phyloP scores from a whole-genome alignment of 2,329 filamentous ascomycete species.

The Pseudofabraea citricarpa region DNA sequence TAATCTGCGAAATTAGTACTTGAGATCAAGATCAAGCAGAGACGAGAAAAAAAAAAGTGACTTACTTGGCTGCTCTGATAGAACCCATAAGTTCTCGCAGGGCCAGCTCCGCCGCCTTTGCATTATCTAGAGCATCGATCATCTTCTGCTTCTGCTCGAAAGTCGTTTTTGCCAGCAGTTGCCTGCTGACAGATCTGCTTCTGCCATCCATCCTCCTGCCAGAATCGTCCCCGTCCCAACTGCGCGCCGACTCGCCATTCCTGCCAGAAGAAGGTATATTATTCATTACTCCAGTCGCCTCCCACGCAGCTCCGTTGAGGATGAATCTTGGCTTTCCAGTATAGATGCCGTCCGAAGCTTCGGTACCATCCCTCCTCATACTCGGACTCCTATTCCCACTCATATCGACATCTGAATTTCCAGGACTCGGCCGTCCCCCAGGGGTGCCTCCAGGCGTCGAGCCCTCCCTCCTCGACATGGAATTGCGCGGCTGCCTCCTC shows the following conservation, averaged over 20 bases:
- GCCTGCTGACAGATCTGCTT: slow-evolving; percentile 40
- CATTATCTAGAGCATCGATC: slow-evolving; percentile 71
- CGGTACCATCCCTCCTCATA: slow-evolving; percentile 14
- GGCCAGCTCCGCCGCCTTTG: slow-evolving; percentile 77
- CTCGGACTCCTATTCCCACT: slow-evolving; percentile 24
- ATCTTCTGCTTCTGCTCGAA: slow-evolving; percentile 60
- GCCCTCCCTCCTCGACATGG: slow-evolving; percentile 45
- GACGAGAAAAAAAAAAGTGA: slow-evolving; percentile 8
- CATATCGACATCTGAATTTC: slow-evolving; percentile 25
- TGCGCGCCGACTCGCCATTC: slow-evolving; percentile 38
- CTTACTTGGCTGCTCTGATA: slow-evolving; percentile 77
- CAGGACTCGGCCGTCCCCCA: slow-evolving; percentile 30
- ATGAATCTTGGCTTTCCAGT: slow-evolving; percentile 21
- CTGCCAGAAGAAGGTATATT: slow-evolving; percentile 54
- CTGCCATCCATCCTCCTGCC: slow-evolving; percentile 26
- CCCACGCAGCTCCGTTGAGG: slow-evolving; percentile 57
- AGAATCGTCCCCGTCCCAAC: slow-evolving; percentile 29
- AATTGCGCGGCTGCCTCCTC: slow-evolving; percentile 71
- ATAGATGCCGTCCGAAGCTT: slow-evolving; percentile 30
- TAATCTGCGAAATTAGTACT: slow-evolving; percentile 30
- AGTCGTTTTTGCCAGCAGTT: slow-evolving; percentile 44
- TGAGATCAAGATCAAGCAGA: not conserved
- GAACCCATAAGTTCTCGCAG: slow-evolving; percentile 78
- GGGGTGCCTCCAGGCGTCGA: slow-evolving; percentile 55
- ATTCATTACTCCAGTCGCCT: slow-evolving; percentile 73